Base-by-base conservation (phyloP, 2,329 filamentous ascomycete species). In the Nakataea oryzae region DNA sequence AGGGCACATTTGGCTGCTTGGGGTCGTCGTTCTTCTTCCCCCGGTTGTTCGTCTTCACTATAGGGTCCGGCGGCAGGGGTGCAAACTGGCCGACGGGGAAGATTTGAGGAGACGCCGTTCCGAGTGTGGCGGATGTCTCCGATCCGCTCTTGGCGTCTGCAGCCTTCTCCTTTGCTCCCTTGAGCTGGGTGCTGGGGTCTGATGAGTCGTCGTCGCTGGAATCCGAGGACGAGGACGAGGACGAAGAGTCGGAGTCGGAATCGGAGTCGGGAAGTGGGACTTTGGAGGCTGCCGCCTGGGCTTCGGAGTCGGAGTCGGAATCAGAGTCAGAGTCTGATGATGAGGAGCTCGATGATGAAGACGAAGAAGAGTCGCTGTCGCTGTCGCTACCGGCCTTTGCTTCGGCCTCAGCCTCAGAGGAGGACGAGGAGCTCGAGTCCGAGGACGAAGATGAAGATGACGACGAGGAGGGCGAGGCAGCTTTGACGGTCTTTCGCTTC, bases 1-100 rank as follows among this genome's bases (percentile, higher is more conserved):
- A 97, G 67, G 83, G 92, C 73, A 82, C 82, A 72, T 81, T 87
- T 66, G 76, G 80, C 75, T 81, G 77, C 76, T 82, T 83, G 66
- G 71, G 63, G 66, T 71, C 59, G 70, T 72, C 73, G 28, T 73
- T 79, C 65, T 74, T 73, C 70, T 81, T 82, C 66, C 72, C 72
- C 29, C 73, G 70, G 70, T 76, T 76, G 74, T 77, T 76, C 62
- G 63, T 50, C 66, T 74, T 75, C 62, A 64, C 60, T 21, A 67
- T 65, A 4, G 80, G 81, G 68, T 82, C 76, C 2, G 83, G 82
- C 14, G 83, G 82, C 57, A 84, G 77, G 32, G 82, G 82, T 0
- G 80, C 78, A 64, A 77, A 73, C 63, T 72, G 69, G 61, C 70
- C 67, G 54, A 71, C 69, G 9, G 74, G 69, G 59, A 67, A 76